Conservation (phyloP, 345 rosid genomes). For the Salix koriyanagi region DNA sequence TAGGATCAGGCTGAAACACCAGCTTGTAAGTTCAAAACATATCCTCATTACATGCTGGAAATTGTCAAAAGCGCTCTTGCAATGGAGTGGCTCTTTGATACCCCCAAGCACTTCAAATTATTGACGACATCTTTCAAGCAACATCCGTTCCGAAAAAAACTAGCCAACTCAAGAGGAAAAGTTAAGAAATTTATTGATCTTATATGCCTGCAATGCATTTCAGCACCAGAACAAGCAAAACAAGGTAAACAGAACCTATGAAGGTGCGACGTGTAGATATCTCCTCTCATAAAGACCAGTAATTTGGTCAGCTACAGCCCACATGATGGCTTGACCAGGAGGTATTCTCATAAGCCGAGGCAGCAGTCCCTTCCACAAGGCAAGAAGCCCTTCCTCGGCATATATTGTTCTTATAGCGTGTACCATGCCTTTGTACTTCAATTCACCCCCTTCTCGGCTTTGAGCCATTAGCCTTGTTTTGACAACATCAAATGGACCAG, state of each 20-base stretch:
- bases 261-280: conserved; percentile 39
- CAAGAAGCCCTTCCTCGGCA: conserved; percentile 71
- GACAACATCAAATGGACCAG: conserved; percentile 98
- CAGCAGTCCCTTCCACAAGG: conserved; percentile 88
- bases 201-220: conserved; percentile 2
- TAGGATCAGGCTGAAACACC: too few species aligned
- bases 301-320: conserved; percentile 97
- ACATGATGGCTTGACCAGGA: conserved; percentile 96
- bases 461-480: conserved; percentile 98
- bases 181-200: background rate
- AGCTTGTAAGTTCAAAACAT: too few species aligned
- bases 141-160: background rate
- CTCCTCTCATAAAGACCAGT: conserved; percentile 75
- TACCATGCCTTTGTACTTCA: conserved; percentile 87
- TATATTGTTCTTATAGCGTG: conserved; percentile 80
- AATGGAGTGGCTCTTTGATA: background rate
- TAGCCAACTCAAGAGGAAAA: background rate
- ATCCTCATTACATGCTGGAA: background rate
- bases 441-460: conserved; percentile 46
- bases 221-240: conserved; percentile 14
- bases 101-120: conserved; percentile 3
- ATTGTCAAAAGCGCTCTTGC: background rate
- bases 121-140: background rate
- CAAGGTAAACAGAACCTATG: conserved; percentile 33
- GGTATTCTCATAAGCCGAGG: conserved; percentile 98